A percentile compares a stretch with the other conserved stretches of the same genome.
Evolutionary conservation across 768 basidiomycete species (phyloP).

Genomic region (Phlegmacium glaucopus): DNA sequence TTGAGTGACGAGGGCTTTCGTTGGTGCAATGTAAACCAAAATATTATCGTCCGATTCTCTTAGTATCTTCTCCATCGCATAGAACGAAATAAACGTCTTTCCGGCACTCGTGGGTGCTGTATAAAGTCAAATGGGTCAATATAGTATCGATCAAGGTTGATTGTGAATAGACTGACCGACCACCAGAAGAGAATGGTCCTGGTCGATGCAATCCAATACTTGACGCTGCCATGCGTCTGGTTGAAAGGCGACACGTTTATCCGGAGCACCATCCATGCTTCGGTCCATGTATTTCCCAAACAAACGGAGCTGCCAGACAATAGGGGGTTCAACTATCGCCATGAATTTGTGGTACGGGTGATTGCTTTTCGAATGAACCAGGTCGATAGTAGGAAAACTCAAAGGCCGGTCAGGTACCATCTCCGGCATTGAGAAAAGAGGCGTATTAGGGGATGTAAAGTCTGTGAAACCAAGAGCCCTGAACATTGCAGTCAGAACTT

Average conservation of each 20-base stretch:
- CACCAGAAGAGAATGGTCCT: constrained; percentile 56
- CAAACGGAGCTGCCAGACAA: constrained; percentile 64
- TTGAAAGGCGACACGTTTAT: constrained; percentile 56
- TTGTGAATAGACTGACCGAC: constrained; percentile 43
- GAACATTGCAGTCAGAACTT: constrained; percentile 38
- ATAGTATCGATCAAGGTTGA: background rate
- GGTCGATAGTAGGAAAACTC: constrained; percentile 52
- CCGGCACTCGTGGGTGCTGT: constrained; percentile 69
- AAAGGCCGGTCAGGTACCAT: constrained; percentile 24
- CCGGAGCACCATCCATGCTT: constrained; percentile 59
- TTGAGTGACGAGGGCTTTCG: constrained; percentile 71
- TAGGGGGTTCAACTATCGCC: constrained; percentile 51
- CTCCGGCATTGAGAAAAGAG: constrained; percentile 17
- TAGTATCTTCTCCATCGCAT: constrained; percentile 71
- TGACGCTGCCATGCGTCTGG: constrained; percentile 72
- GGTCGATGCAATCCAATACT: constrained; percentile 64
- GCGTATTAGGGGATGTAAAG: constrained; percentile 31
- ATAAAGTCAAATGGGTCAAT: background rate
- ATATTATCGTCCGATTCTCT: constrained; percentile 62
- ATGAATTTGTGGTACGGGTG: constrained; percentile 46
- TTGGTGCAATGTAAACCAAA: constrained; percentile 71
- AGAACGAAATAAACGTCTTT: constrained; percentile 76
- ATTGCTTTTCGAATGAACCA: constrained; percentile 44
- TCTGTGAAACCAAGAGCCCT: constrained; percentile 44
- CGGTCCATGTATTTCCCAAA: constrained; percentile 75